Base-by-base conservation (phyloP, 768 basidiomycete species). In the Clitopilus passeckerianus region DNA sequence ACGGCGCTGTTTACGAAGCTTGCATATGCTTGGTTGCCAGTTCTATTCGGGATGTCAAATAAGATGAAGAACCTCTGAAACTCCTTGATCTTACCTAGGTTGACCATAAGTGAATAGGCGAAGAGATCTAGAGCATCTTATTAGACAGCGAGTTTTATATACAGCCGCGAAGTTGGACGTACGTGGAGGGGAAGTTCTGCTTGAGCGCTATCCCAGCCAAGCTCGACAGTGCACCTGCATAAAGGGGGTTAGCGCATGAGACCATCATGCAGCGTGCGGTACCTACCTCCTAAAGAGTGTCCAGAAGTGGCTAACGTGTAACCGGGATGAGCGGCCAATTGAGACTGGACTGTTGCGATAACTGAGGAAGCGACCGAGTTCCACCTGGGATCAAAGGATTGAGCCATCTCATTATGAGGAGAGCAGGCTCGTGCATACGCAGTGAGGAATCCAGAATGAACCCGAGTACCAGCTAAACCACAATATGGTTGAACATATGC, bases 31-130 rank as follows among this genome's bases (percentile, higher is more conserved):
- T 74, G 16, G 46, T 50, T 50, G 12, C 46, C 46, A 67, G 61
- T 83, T 82, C 80, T 50, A 50, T 22, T 50, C 9, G 10, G 46
- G 20, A n/a, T 15, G 37, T 41, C 10, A n/a, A n/a, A 50, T 23
- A 5, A 50, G 22, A 50, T 9, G 10, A 50, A 18, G n/a, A 9
- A 18, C 22, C 46, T 20, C 46, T 20, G 12, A 20, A n/a, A 50
- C 37, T 14, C n/a, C 12, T 41, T 12, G 37, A 41, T 16, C 3
- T 9, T 23, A 50, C 46, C 46, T n/a, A 5, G 46, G 46, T 81
- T 82, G 27, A 74, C 71, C 46, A 81, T 68, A 18, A 82, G 80
- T n/a, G 81, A 73, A 5, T 83, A 83, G 59, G 81, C 84, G 0
- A 81, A 80, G 64, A 81, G 84, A 1, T 72, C 76, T 43, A 74